phyloP scores from a whole-genome alignment of 768 basidiomycete genomes.

The Suillus sp. region DNA sequence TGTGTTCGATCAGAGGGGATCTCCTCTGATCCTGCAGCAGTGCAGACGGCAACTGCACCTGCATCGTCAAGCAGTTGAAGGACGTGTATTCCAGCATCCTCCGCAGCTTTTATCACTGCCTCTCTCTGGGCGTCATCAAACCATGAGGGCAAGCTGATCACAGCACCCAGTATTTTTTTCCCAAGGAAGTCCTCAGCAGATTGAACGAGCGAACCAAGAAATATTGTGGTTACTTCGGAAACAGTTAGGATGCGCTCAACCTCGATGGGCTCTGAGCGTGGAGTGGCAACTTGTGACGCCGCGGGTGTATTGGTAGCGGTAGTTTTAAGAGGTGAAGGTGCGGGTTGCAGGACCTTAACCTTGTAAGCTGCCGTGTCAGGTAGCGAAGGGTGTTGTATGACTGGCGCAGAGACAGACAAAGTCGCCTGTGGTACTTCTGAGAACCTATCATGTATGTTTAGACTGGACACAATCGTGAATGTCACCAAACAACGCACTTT shows the following conservation, averaged over 20 bases:
- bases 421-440: slow-evolving; percentile 67
- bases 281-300: slow-evolving; percentile 68
- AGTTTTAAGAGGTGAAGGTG: slow-evolving; percentile 66
- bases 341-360: slow-evolving; percentile 77
- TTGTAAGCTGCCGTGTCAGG: slow-evolving; percentile 81
- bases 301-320: slow-evolving; percentile 62
- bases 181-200: slow-evolving; percentile 93
- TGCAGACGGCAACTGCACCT: slow-evolving; percentile 65
- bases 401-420: slow-evolving; percentile 58
- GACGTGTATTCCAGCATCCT: slow-evolving; percentile 80
- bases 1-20: slow-evolving; percentile 68
- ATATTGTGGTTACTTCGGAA: slow-evolving; percentile 81
- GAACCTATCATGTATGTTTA: slow-evolving; percentile 51
- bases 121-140: slow-evolving; percentile 69
- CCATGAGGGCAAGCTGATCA: slow-evolving; percentile 78
- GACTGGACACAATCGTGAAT: background rate
- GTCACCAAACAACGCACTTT: slow-evolving; percentile 55
- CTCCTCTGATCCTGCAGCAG: slow-evolving; percentile 45
- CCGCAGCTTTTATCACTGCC: slow-evolving; percentile 73
- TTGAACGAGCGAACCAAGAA: slow-evolving; percentile 79
- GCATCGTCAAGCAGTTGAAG: slow-evolving; percentile 88
- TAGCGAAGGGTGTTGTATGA: slow-evolving; percentile 75
- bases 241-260: slow-evolving; percentile 75
- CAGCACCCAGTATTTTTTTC: slow-evolving; percentile 73
- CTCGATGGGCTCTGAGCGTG: slow-evolving; percentile 69